phyloP scores from a whole-genome alignment of 106 monocot genomes.

The Allium fistulosum region DNA sequence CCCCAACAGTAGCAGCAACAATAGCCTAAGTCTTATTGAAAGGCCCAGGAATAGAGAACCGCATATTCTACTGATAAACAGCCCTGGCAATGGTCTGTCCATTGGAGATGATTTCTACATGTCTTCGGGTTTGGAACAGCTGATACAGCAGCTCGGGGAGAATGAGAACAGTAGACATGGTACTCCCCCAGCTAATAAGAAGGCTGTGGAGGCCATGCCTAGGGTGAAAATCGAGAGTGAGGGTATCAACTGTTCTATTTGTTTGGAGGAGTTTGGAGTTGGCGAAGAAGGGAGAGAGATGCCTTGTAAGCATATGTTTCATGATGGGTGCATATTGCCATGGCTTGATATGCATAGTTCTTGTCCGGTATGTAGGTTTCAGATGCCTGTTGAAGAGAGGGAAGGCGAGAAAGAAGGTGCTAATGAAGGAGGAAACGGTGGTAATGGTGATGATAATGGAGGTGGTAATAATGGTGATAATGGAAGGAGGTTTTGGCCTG shows the following conservation, averaged over 20 bases:
- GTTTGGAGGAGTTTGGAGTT: slow-evolving; percentile 63
- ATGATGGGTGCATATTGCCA: slow-evolving; percentile 58
- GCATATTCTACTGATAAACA: neutral
- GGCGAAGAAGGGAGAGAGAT: slow-evolving; percentile 54
- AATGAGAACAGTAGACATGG: slow-evolving; percentile 57
- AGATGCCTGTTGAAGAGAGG: slow-evolving; percentile 43
- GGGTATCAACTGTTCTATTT: slow-evolving; percentile 48
- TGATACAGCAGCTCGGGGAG: slow-evolving; percentile 75
- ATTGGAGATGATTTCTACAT: slow-evolving; percentile 47
- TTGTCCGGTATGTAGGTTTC: slow-evolving; percentile 78
- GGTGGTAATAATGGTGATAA: neutral
- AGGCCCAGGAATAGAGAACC: neutral
- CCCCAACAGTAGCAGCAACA: slow-evolving; percentile 2
- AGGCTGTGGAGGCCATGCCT: slow-evolving; percentile 55
- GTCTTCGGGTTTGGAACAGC: slow-evolving; percentile 42
- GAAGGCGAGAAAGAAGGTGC: neutral
- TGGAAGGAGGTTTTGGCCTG: slow-evolving; percentile 31
- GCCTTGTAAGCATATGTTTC: slow-evolving; percentile 80
- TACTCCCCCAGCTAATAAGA: slow-evolving; percentile 66
- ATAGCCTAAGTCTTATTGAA: neutral
- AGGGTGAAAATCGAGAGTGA: slow-evolving; percentile 35
- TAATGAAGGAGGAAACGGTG: neutral
- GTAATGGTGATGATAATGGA: neutral
- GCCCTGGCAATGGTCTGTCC: neutral
- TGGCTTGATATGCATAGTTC: slow-evolving; percentile 88